Conservation (phyloP, 2,329 filamentous ascomycete species). For the Daldinia eschscholtzii region DNA sequence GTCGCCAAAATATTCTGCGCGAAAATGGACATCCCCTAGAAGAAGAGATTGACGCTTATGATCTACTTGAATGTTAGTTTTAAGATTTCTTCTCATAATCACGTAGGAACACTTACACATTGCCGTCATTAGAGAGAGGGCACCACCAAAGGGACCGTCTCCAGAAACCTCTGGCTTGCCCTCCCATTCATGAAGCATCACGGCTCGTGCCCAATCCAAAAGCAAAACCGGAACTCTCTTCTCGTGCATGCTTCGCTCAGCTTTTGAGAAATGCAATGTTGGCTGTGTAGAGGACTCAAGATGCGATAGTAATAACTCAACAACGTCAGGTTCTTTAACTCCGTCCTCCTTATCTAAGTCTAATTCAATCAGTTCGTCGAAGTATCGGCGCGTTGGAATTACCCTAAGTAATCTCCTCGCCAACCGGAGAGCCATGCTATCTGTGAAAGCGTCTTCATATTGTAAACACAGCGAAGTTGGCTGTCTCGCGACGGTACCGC, state of each 20-base stretch:
- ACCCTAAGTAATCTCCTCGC: slow-evolving; percentile 70
- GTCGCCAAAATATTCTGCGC: slow-evolving; percentile 80
- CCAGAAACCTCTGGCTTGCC: slow-evolving; percentile 77
- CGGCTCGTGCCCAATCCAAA: slow-evolving; percentile 79
- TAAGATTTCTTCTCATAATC: slow-evolving; percentile 26
- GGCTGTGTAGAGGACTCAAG: slow-evolving; percentile 65
- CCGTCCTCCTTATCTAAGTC: slow-evolving; percentile 54
- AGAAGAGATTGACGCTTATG: slow-evolving; percentile 73
- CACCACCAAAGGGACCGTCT: slow-evolving; percentile 80
- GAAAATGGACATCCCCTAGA: slow-evolving; percentile 76
- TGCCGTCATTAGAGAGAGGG: slow-evolving; percentile 77
- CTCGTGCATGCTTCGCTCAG: slow-evolving; percentile 68
- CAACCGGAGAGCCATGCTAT: slow-evolving; percentile 70
- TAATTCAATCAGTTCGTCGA: slow-evolving; percentile 59
- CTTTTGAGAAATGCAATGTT: slow-evolving; percentile 62
- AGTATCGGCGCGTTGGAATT: slow-evolving; percentile 65
- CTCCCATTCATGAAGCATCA: slow-evolving; percentile 85
- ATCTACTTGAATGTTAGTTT: slow-evolving; percentile 59
- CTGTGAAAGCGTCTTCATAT: slow-evolving; percentile 73
- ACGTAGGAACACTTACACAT: slow-evolving; percentile 70
- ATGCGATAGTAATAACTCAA: slow-evolving; percentile 64
- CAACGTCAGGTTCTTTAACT: slow-evolving; percentile 57
- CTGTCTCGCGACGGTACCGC: slow-evolving; percentile 61
- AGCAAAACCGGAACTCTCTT: slow-evolving; percentile 68
- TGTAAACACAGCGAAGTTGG: slow-evolving; percentile 66